phyloP scores from a whole-genome alignment of 345 rosid genomes.

The Citrus hindsii region DNA sequence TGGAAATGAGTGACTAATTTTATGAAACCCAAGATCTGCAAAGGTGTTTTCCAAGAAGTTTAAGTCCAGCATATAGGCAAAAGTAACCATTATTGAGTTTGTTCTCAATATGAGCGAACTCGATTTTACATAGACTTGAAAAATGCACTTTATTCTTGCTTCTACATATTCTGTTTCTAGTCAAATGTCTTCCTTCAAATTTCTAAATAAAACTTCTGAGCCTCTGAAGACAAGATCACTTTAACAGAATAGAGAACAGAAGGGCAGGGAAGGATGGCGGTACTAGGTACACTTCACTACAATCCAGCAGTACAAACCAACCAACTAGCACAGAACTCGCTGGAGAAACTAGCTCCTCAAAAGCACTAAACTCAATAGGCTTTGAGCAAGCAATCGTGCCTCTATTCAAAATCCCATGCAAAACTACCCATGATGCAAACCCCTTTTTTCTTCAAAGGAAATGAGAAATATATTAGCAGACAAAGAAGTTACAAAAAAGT shows the following conservation, averaged over 20 bases:
- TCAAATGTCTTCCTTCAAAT: background rate
- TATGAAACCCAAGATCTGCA: background rate
- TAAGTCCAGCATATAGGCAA: background rate
- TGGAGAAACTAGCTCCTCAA: too few species aligned
- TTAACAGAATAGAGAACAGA: background rate
- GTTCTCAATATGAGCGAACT: background rate
- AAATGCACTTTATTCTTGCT: background rate
- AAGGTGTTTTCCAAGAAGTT: background rate
- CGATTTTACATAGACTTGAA: background rate
- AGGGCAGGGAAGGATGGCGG: too few species aligned
- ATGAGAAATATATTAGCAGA: background rate
- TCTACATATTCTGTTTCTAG: background rate
- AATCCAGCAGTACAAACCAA: too few species aligned
- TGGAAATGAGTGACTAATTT: background rate
- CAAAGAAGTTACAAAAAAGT: background rate
- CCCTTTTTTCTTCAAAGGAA: background rate
- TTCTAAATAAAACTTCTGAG: slow-evolving; percentile 2
- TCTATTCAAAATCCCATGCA: background rate
- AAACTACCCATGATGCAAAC: background rate
- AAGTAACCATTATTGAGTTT: background rate
- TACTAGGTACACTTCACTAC: too few species aligned
- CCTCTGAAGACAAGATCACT: background rate
- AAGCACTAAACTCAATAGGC: too few species aligned
- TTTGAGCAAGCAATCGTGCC: too few species aligned
- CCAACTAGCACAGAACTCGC: too few species aligned